phyloP scores from a whole-genome alignment of 805 yeast species.

The Metschnikowia lunata region DNA sequence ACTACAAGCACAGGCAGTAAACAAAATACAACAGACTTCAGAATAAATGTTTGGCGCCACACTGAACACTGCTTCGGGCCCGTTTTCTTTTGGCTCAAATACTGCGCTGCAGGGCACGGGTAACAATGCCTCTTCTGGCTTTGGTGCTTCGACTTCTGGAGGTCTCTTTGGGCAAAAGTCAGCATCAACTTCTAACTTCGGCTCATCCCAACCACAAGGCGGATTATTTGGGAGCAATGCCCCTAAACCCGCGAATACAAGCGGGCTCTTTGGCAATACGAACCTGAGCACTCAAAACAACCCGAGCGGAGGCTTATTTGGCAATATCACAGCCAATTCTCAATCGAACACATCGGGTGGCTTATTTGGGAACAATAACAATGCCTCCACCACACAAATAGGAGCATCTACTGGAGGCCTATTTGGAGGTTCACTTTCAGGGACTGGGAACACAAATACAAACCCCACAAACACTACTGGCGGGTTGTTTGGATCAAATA shows the following conservation, averaged over 20 bases:
- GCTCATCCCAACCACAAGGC: conserved; percentile 3
- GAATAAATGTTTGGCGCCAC: conserved; percentile 15
- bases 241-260: background rate
- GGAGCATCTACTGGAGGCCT: too few relatives aligned
- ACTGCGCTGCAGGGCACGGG: background rate
- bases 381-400: too few relatives aligned
- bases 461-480: background rate
- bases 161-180: conserved; percentile 14
- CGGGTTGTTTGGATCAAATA: conserved; percentile 10
- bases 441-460: background rate
- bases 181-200: conserved; percentile 3
- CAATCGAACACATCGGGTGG: conserved; percentile 5
- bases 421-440: too few relatives aligned
- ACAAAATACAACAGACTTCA: too few relatives aligned
- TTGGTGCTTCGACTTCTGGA: conserved; percentile 6
- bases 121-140: conserved; percentile 1
- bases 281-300: background rate
- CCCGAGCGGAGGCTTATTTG: conserved; percentile 1
- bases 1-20: too few relatives aligned
- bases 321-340: background rate
- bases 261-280: background rate
- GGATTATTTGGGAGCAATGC: conserved; percentile 12
- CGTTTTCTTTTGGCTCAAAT: conserved; percentile 12
- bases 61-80: conserved; percentile 3
- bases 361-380: conserved; percentile 12